Conservation (phyloP, 2,329 filamentous ascomycete genomes). For the Aspergillus brasiliensis region DNA sequence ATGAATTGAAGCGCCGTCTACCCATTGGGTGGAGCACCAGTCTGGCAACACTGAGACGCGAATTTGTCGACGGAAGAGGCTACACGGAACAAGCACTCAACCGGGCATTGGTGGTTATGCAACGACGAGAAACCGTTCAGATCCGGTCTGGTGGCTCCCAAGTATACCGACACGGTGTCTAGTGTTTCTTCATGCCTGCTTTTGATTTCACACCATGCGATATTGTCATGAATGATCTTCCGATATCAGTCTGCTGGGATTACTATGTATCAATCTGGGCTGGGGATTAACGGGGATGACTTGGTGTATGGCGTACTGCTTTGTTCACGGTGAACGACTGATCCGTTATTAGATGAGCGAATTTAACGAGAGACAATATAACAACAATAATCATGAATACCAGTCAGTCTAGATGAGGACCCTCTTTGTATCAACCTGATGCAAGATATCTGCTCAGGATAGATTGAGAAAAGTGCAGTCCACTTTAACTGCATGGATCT, state of each 20-base stretch:
- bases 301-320: constrained; percentile 22
- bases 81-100: constrained; percentile 87
- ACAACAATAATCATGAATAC: not conserved
- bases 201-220: constrained; percentile 12
- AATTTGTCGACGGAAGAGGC: constrained; percentile 89
- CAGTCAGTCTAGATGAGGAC: not conserved
- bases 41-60: constrained; percentile 77
- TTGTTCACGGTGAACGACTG: not conserved
- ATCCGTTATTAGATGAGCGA: constrained; percentile 4
- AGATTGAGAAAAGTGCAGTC: not conserved
- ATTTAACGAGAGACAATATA: constrained; percentile 9
- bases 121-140: constrained; percentile 74
- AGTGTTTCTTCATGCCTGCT: constrained; percentile 14
- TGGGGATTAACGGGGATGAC: constrained; percentile 22
- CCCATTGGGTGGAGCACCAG: constrained; percentile 96
- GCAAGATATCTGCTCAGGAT: not conserved
- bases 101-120: constrained; percentile 80
- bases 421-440: not conserved
- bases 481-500: not conserved
- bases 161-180: constrained; percentile 52
- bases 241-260: constrained; percentile 11
- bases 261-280: constrained; percentile 14
- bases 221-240: constrained; percentile 11
- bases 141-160: constrained; percentile 53
- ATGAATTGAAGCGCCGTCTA: constrained; percentile 81